Base-by-base conservation (phyloP, 768 basidiomycete species). In the Hortiboletus campestris region DNA sequence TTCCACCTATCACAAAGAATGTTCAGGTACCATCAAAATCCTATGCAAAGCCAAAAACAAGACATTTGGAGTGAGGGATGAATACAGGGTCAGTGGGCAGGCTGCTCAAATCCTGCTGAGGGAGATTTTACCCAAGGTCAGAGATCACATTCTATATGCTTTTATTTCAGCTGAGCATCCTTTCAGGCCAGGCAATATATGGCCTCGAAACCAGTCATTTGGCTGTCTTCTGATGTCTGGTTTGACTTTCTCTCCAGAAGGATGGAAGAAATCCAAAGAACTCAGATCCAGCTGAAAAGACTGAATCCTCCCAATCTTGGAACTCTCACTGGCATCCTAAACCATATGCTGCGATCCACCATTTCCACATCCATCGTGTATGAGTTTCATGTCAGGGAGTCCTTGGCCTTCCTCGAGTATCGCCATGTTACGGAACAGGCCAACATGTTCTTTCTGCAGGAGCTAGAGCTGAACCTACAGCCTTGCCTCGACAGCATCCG, bases 291-390 rank as follows among this genome's bases (percentile, higher is more conserved):
- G 2, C 32, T 59, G 0, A 51, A 12, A 4, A 6, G 6, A 2
- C 28, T 6, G 0, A 58, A 62, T n/a, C 60, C 60, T 2, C 56
- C 51, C 0, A 62, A 62, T 8, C 44, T 62, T 7, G 56, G 51
- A 0, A 57, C 47, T 1, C 19, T 62, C 0, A 62, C 55, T 28
- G 60, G 60, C 0, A 17, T 60, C 31, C 28, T 59, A 0, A 54
- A 51, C 8, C 58, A 61, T 41, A 59, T 61, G 58, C 16, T 61
- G 1, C 36, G 22, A 0, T 60, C 44, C 12, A 47, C 13, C 0
- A 16, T 36, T 0, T 32, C 32, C 1, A 61, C 58, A 0, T 52
- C 34, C 1, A 59, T 59, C 8, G 3, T 60, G 0, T 54, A 35
- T 25, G 52, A 59, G 29, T 50, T 22, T 19, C 48, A 62, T 49